These are phyloP conservation scores for Salix udensis DNA, from an alignment of 345 rosid species.

Conservation along the genomic window DNA sequence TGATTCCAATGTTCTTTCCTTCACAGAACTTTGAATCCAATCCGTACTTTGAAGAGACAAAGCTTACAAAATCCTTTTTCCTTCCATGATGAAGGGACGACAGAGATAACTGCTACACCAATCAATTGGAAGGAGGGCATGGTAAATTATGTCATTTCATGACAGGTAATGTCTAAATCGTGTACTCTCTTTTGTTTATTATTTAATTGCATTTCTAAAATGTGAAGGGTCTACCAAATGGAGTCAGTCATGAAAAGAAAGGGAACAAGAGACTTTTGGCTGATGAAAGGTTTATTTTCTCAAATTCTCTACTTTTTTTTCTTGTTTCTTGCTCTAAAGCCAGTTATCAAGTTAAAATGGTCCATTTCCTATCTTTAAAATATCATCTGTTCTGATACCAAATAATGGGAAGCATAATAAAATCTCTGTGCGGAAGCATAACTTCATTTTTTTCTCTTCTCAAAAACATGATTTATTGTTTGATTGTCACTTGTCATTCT, in stretches of 20 bases:
- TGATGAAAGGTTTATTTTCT: constrained; percentile 61
- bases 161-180: background rate
- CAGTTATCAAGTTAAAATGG: background rate
- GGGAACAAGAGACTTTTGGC: constrained; percentile 73
- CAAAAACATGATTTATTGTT: background rate
- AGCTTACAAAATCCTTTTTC: constrained; percentile 76
- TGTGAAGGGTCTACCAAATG: constrained; percentile 77
- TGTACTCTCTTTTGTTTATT: background rate
- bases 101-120: constrained; percentile 63
- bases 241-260: constrained; percentile 74
- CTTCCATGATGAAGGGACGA: constrained; percentile 83
- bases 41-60: constrained; percentile 76
- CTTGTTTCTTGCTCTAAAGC: background rate
- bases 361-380: background rate
- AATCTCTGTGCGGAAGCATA: background rate
- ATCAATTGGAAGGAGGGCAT: constrained; percentile 92
- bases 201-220: constrained; percentile 14
- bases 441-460: background rate
- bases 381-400: background rate
- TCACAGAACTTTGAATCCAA: constrained; percentile 68
- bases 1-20: constrained; percentile 1
- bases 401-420: background rate
- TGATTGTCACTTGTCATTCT: background rate
- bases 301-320: background rate
- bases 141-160: constrained; percentile 35